Base-by-base conservation (phyloP, 768 basidiomycete species). In the Xerocomellus chrysenteron region DNA sequence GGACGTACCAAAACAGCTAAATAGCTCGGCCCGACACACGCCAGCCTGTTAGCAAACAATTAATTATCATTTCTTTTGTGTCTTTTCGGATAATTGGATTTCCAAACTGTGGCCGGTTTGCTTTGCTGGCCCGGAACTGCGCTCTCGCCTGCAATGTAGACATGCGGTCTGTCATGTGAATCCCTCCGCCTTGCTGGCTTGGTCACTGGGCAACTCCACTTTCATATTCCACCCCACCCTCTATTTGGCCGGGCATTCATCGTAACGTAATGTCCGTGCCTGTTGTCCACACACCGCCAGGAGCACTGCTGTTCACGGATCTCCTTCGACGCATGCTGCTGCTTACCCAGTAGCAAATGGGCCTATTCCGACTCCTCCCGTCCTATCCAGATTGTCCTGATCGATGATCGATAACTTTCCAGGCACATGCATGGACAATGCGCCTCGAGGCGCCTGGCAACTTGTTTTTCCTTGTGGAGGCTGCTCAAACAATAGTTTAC, bases 11-110 rank as follows among this genome's bases (percentile, higher is more conserved):
- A 30, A 30, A 7, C 30, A 33, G 42, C 32, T 51, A 53, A 54
- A 55, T 55, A 36, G 17, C 36, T 46, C 67, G 67, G 68, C 37
- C 68, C 68, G 65, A 59, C 39, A 32, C 42, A 21, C 8, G 48
- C 11, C 32, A 46, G 21, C 37, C 28, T 30, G 6, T 30, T 30
- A 30, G 8, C 30, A 26, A 26, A 8, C 26, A 53, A 50, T 26
- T 60, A 33, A 53, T 17, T 32, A 35, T 33, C n/a, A 28, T 43
- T 39, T 44, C 17, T 37, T 56, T 53, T 10, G 4, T 6, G 45
- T 48, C 33, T 10, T 17, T 24, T 35, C 54, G 32, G 47, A 49
- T 37, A 55, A 55, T 48, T 50, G 51, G 37, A 50, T 57, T 57
- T 54, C 48, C 54, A 51, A 35, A 35, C 8, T 3, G 32, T 36